Base-by-base conservation (phyloP, 495 filamentous ascomycete species). In the Penicillium simplicissimum region DNA sequence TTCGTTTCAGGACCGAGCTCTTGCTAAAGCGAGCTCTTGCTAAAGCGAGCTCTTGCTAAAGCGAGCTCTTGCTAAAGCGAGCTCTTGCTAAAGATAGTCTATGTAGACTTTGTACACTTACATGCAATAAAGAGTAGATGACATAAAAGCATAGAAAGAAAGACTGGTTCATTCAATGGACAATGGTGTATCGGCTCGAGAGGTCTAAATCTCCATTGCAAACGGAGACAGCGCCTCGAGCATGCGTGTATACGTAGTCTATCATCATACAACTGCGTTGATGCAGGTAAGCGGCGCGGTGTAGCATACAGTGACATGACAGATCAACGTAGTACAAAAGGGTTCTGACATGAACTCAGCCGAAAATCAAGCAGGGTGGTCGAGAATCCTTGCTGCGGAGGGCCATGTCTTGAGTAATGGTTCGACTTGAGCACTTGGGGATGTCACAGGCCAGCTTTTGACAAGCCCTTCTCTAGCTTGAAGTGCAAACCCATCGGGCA, bases 261-360 rank as follows among this genome's bases (percentile, higher is more conserved):
- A 53, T 53, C 34, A 53, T 36, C 3, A 53, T 53, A 33, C 31
- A 53, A 36, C 15, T 49, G 45, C 31, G 10, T 53, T 10, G 19
- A 53, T 8, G 51, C 34, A 14, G 35, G 51, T 53, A 53, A 36
- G 45, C 45, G 45, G 45, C 15, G 9, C n/a, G 9, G 45, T 49
- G 45, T 31, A 49, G 45, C 45, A 14, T 49, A 49, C 45, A 49
- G 31, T 31, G 45, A 31, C 45, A 49, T 15, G 45, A 49, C 13
- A 49, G 14, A 31, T 6, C 8, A 49, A 25, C 3, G 45, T 11
- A n/a, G 45, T 49, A 49, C 45, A 49, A 31, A 23, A 31, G 45
- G 45, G 25, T 49, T 11, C 45, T 28, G 23, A 25, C 45, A 49
- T 49, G 45, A 49, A 49, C 45, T n/a, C 45, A 49, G 45, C 23